Base-by-base conservation (phyloP, 306 rosid genomes). In the Alnus rubra region DNA sequence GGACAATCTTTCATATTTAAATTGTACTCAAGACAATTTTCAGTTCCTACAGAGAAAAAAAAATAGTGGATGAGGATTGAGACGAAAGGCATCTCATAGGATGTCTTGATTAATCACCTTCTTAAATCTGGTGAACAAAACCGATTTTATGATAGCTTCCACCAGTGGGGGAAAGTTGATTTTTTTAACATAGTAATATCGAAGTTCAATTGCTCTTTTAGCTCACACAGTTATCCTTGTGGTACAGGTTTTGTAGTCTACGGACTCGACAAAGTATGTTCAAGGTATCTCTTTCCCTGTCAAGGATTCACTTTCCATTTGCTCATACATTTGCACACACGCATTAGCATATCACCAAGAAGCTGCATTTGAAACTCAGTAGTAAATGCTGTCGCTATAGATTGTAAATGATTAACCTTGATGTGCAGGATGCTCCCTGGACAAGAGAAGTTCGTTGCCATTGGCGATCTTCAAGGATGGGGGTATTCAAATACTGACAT, bases 401-500 rank as follows among this genome's bases (percentile, higher is more conserved):
- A 53, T 70, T 33, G 70, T 58, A 55, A 50, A 28, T 30, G 50
- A 11, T 14, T 14, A 68, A 55, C 14, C 12, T 78, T 82, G 73
- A 78, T 73, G 83, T 83, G 16, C 79, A 90, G 92, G 81, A 88
- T 90, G 79, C 87, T 85, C 69, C 74, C 64, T 0, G 94, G 91
- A 73, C 84, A 83, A 74, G 94, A 87, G 76, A 90, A 83, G 69
- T 90, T 88, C 76, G 80, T 82, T 19, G 80, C 5, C 39, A 85
- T 90, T 33, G 89, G 60, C n/a, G 92, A 90, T 71, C 86, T 90
- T 5, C 67, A 88, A 80, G 94, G 94, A 51, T 88, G 94, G 92
- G 85, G 91, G 67, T 88, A 90, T 76, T 80, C 92, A 45, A 90
- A 90, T 81, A 82, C 85, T 80, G 94, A 90, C 44, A 48, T 88